Evolutionary conservation across 1,284 basidiomycete species (phyloP).

Genomic region (Cutaneotrichosporon sp.): DNA sequence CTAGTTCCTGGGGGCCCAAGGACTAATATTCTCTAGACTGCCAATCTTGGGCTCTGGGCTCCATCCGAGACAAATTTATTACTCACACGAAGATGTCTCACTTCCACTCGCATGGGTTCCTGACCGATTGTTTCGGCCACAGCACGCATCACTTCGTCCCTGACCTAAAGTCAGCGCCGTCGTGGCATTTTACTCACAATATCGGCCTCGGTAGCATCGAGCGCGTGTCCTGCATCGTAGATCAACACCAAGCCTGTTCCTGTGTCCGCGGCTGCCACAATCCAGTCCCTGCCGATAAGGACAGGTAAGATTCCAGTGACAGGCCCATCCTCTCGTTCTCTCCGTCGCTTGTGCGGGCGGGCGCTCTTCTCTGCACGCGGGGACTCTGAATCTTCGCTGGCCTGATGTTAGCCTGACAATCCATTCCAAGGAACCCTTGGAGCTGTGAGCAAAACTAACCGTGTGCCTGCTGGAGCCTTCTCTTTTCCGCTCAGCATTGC

Average conservation of each 20-base stretch:
- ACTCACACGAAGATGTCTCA: slow-evolving; percentile 3
- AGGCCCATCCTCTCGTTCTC: neutral
- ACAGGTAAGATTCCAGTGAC: neutral
- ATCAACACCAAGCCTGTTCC: neutral
- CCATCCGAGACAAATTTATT: neutral
- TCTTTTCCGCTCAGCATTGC: neutral
- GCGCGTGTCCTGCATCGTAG: neutral
- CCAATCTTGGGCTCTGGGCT: neutral
- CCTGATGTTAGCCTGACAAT: neutral
- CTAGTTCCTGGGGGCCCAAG: neutral
- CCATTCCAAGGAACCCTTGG: neutral
- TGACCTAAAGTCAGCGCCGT: neutral
- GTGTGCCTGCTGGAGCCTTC: neutral
- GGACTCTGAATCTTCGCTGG: neutral
- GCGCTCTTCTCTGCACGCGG: neutral
- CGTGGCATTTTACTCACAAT: neutral
- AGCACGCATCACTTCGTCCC: neutral
- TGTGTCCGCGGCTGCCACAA: neutral
- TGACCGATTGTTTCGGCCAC: neutral
- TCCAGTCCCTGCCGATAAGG: neutral
- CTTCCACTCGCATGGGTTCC: neutral
- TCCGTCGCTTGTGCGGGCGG: neutral
- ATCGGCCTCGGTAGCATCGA: neutral
- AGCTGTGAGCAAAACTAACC: neutral
- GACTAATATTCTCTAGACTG: neutral